Evolutionary conservation across 768 basidiomycete species (phyloP).

Genomic region (Kwoniella botswanensis): DNA sequence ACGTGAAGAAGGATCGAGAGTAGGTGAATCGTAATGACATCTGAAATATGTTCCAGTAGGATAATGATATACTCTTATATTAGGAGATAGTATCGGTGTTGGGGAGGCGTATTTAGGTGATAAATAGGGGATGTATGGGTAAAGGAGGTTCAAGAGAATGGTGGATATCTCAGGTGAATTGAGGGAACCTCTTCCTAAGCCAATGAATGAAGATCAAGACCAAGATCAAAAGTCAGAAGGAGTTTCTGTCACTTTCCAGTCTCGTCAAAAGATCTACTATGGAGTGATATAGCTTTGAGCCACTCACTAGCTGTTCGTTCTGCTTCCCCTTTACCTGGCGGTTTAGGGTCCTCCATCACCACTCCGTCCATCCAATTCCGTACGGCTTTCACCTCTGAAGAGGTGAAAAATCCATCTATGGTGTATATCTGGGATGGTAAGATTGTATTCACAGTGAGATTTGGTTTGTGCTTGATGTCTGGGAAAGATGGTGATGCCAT

Average conservation of each 20-base stretch:
- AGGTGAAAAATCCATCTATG: constrained; percentile 26
- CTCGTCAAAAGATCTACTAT: too few relatives aligned
- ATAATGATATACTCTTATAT: constrained; percentile 43
- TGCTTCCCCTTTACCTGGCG: constrained; percentile 40
- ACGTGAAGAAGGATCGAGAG: constrained; percentile 15
- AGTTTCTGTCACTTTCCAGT: too few relatives aligned
- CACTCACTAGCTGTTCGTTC: constrained; percentile 42
- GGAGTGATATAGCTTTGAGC: too few relatives aligned
- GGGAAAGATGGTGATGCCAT: constrained; percentile 23
- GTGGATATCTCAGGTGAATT: constrained; percentile 31
- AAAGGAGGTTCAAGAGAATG: constrained; percentile 16
- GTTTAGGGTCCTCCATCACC: constrained; percentile 33
- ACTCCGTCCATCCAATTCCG: constrained; percentile 18
- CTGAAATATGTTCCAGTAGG: constrained; percentile 31
- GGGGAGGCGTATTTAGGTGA: constrained; percentile 7
- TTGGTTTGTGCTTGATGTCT: constrained; percentile 6
- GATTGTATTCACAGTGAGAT: not conserved
- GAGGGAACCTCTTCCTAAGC: constrained; percentile 26
- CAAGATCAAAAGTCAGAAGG: too few relatives aligned
- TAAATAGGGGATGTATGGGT: constrained; percentile 24
- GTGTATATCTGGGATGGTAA: constrained; percentile 37
- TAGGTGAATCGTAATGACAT: constrained; percentile 39
- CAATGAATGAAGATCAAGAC: not conserved
- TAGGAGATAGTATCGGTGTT: constrained; percentile 29
- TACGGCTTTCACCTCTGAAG: constrained; percentile 18